Base-by-base conservation (phyloP, 2,329 filamentous ascomycete genomes). In the Aspergillus phoenicis region DNA sequence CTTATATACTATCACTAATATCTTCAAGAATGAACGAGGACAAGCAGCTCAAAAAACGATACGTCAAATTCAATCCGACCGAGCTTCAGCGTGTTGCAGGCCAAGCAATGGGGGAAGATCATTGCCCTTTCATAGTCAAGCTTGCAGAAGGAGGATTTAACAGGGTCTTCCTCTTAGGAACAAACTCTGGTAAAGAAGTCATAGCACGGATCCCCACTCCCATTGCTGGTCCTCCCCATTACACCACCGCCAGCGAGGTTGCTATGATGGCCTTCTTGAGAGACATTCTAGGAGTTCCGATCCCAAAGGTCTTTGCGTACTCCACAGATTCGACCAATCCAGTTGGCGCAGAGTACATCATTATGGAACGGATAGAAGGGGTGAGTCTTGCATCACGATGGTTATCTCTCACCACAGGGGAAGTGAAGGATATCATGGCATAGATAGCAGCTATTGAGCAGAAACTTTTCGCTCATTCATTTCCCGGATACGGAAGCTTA, bases 311-410 rank as follows among this genome's bases (percentile, higher is more conserved):
- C 33, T 70, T 77, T 41, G 64, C 64, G 20, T 78, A 78, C 63
- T 79, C 71, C 13, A 36, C 71, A 36, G 70, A 68, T 24, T 60
- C 65, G 4, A 66, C 75, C 17, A 80, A 80, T 62, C 61, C 75
- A 8, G 72, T 78, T 47, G 75, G 76, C 17, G 73, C 75, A 52
- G 77, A 78, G 63, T 81, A 77, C 57, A 75, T 81, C 26, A 67
- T 81, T n/a, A 79, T 80, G 73, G 76, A 80, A 60, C 70, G 71
- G n/a, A 51, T 77, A 13, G 53, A 64, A 1, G 78, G 78, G 2
- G 70, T 73, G 43, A 70, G 68, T 63, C 68, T 75, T 57, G 55
- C 65, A 2, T 72, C 65, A 11, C 47, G 63, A 51, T 73, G 68
- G 68, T 61, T 71, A 52, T 66, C 64, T 17, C 65, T 73, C 3